Evolutionary conservation across 2,329 filamentous ascomycete species (phyloP), one percentile per base, ranked within the genome.

Genomic region (Colletotrichum liaoningense): DNA sequence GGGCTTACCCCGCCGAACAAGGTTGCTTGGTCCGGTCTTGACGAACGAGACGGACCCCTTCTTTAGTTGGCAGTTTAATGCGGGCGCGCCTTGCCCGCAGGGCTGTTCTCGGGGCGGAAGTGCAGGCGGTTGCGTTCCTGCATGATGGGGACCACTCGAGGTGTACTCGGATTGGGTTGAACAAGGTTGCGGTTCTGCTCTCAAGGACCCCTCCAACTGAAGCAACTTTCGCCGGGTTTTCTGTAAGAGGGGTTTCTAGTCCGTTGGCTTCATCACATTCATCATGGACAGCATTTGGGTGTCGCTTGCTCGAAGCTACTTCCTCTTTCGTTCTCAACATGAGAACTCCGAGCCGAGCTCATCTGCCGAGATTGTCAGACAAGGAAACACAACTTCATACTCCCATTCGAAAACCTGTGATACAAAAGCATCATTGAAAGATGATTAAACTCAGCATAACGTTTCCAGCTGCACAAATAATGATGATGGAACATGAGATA

Each of bases 61-160:
- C 74, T 90, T 90, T 79, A 74, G 77, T 30, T 91, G 88, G 89
- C 89, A 90, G 80, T 89, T 83, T 78, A 80, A 87, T 75, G 72
- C 75, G 0, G 42, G 46, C 22, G 67, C 71, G 14, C 42, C 62
- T 11, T 75, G 73, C 22, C 73, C 73, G 5, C 26, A 26, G 55
- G 73, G 73, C 22, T 75, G 73, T 35, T 64, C 63, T 24, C 54
- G 73, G 46, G 59, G 46, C 26, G 46, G 30, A 26, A 57, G 22
- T 26, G 60, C 33, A 52, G 63, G 56, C 12, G 24, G 2, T 35
- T 74, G 72, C 11, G 24, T 19, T 14, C 60, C 68, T 35, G 63
- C 52, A 22, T 72, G 38, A 69, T 26, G 7, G 33, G 8, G 11
- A 5, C n/a, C 11, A 5, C 22, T 11, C 22, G n/a, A 19, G 6